Evolutionary conservation across 495 filamentous ascomycete species (phyloP).

Genomic region (Filosporella fistucella): DNA sequence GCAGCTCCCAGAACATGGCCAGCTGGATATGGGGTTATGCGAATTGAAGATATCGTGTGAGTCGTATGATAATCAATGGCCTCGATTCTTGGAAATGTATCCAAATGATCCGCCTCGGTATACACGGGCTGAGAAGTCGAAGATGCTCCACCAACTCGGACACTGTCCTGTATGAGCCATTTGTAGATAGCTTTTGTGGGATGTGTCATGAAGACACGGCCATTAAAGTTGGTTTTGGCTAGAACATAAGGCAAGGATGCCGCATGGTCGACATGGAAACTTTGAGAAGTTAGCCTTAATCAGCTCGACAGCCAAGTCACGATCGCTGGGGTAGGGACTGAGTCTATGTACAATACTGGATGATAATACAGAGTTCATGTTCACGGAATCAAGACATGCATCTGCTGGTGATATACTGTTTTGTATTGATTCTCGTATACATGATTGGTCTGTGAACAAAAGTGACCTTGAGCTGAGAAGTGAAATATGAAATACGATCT

Average conservation of each 20-base stretch:
- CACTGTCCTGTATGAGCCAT: slow-evolving; percentile 95
- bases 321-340: neutral
- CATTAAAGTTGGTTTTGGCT: slow-evolving; percentile 95
- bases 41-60: slow-evolving; percentile 91
- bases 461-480: too few species aligned
- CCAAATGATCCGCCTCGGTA: slow-evolving; percentile 88
- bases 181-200: slow-evolving; percentile 99
- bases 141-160: slow-evolving; percentile 79
- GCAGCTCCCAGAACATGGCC: slow-evolving; percentile 97
- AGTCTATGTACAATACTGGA: slow-evolving; percentile 22
- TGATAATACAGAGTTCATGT: slow-evolving; percentile 15
- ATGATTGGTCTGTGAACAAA: slow-evolving; percentile 12
- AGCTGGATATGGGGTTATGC: slow-evolving; percentile 93
- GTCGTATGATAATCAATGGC: slow-evolving; percentile 98
- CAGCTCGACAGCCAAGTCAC: too few species aligned
- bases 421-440: slow-evolving; percentile 30
- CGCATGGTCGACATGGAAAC: slow-evolving; percentile 97
- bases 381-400: slow-evolving; percentile 25
- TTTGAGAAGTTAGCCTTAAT: slow-evolving; percentile 33
- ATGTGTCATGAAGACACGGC: slow-evolving; percentile 98
- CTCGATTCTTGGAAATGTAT: slow-evolving; percentile 89
- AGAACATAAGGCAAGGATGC: slow-evolving; percentile 94
- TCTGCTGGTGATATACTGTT: slow-evolving; percentile 12
- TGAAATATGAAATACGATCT: neutral
- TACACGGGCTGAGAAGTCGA: slow-evolving; percentile 74